Base-by-base conservation (phyloP, 2,329 filamentous ascomycete species). In the Chaetomium globosum region DNA sequence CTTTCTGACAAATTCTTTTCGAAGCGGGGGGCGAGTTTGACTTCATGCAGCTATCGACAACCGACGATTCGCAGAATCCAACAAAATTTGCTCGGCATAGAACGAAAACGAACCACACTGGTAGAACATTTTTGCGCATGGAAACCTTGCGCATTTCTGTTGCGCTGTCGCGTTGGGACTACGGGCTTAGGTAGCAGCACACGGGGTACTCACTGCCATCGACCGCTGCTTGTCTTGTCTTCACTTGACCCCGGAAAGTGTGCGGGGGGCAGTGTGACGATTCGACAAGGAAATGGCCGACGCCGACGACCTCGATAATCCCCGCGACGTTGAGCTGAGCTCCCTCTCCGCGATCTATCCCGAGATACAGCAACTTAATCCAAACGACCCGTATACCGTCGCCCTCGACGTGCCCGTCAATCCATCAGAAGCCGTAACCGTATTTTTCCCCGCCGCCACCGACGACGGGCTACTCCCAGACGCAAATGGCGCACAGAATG, bases 271-370 rank as follows among this genome's bases (percentile, higher is more conserved):
- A 52, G n/a, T 8, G 13, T 16, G 30, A 16, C 21, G 28, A 43
- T 21, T 30, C 28, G 33, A 21, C 57, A 26, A 55, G 16, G 63
- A 65, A 61, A 69, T 69, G 67, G 67, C 65, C 43, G 65, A 67
- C 55, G 74, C 77, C 65, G 65, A 67, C 55, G 74, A 77, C 65
- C 77, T 75, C 68, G 81, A 84, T 71, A 83, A 87, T 71, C 78
- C 81, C 68, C 85, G 87, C 58, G 75, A 80, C 62, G 78, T 82
- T 55, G 87, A 90, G 78, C 79, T 90, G 62, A 82, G 81, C 71
- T 83, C 86, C 16, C 81, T 90, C 63, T 77, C 81, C 63, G 85
- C 87, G 67, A 90, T 90, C 71, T 90, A 84, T 69, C 87, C 87
- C n/a, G 88, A 90, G 75, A 83, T 90, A 16, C 79, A 79, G 33